Evolutionary conservation across 257 asterid species (phyloP), one percentile per base, ranked within the genome.

Genomic region (Przewalskia tangutica): DNA sequence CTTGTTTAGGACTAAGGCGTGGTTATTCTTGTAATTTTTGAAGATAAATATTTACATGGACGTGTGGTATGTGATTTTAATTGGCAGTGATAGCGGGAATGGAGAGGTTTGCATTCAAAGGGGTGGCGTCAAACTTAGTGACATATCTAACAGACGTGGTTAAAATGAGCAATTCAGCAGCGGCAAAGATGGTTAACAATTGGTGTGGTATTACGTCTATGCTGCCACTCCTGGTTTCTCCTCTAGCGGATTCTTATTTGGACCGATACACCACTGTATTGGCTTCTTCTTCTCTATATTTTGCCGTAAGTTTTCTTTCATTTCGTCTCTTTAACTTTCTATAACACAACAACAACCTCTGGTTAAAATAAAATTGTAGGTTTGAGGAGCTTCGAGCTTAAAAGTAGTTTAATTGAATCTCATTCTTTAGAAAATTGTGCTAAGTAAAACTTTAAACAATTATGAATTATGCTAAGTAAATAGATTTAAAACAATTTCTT

Each of bases 61-160:
- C 8, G 46, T 73, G 36, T 51, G 13, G 13, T 23, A 40, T 5
- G 4, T 17, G 23, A 1, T 17, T 60, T 44, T 14, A 18, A 38
- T 16, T 42, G 16, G 8, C 90, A 94, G 98, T 89, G 77, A 83
- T 96, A 73, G 86, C 95, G 48, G 98, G 97, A 9, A 89, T 94
- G 88, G 99, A 96, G 92, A 91, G 99, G 84, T 91, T 96, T 83
- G 97, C 98, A 23, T 93, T 89, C 86, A 96, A 94, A 88, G 98
- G 99, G 82, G 98, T 96, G 92, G 95, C 97, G 2, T 91, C 99
- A 8, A 96, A 94, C 86, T 77, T 96, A 86, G 99, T 96, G 54
- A 92, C 97, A 0, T 96, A 94, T 84, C 88, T 96, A 0, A 94
- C 98, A 0, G 97, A 94, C 48, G 93, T 89, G 6, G 92, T 87